Evolutionary conservation across 2,329 filamentous ascomycete species (phyloP).

Genomic region (Thelonectria olida): DNA sequence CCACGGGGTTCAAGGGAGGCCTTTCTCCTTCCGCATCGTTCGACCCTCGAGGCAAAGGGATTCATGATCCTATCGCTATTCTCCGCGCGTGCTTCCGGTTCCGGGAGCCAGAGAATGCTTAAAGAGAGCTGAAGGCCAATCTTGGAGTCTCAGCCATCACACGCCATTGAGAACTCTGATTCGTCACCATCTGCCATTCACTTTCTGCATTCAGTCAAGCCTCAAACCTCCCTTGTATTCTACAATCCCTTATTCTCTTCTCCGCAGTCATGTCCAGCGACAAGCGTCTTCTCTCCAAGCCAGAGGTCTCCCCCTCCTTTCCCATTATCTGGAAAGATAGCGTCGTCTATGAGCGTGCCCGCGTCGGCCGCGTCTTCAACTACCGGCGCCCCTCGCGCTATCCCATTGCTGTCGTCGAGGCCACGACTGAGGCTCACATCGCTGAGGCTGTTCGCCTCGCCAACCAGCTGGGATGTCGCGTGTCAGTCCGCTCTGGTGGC

Average conservation of each 20-base stretch:
- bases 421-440: slow-evolving; percentile 48
- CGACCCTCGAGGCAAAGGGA: not conserved
- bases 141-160: not conserved
- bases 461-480: slow-evolving; percentile 36
- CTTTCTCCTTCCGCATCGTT: not conserved
- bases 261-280: slow-evolving; percentile 10
- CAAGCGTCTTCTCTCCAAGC: slow-evolving; percentile 7
- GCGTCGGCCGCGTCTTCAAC: slow-evolving; percentile 56
- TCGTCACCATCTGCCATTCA: not conserved
- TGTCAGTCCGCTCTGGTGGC: slow-evolving; percentile 59
- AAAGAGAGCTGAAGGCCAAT: slow-evolving; percentile 4
- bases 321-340: slow-evolving; percentile 37
- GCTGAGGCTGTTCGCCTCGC: slow-evolving; percentile 51
- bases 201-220: not conserved
- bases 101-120: slow-evolving; percentile 2
- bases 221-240: too few species aligned
- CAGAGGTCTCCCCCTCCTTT: slow-evolving; percentile 23
- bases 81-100: not conserved
- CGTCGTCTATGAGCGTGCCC: slow-evolving; percentile 38
- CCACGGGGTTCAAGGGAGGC: slow-evolving; percentile 2
- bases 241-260: not conserved
- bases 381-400: slow-evolving; percentile 45
- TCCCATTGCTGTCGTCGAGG: slow-evolving; percentile 54
- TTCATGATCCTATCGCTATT: not conserved
- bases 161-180: not conserved